Evolutionary conservation across 441 rosid species (phyloP), one percentile per base, ranked within the genome.

Genomic region (Erodium moschatum): DNA sequence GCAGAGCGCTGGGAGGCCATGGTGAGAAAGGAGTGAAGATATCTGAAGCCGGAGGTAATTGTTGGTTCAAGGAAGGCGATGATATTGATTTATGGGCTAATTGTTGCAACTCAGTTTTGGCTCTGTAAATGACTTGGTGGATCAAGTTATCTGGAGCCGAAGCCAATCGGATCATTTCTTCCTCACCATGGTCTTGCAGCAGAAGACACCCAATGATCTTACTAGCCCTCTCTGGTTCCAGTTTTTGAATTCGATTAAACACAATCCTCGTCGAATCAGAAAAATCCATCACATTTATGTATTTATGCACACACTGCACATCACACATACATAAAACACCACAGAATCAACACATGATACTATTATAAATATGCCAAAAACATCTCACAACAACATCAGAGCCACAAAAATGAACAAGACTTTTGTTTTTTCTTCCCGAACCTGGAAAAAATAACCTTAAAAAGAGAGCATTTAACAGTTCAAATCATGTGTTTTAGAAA

Each of bases 161-260:
- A 60, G 89, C 85, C 69, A 83, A 70, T 18, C 76, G 74, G 64
- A 75, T 66, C 80, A 81, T 85, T 61, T 83, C 85, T 68, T 82
- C 76, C 1, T 83, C 86, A 44, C 81, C 73, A 56, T 60, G 67
- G 18, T 68, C 86, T 73, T 80, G 82, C 63, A 83, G 40, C 35
- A 83, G 77, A 70, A 88, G 86, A 73, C 73, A 85, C 0, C 91
- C 89, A 27, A 86, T 76, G 29, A 88, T 83, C 74, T 85, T 88
- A 16, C 73, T 58, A n/a, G 69, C 83, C 65, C 77, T 80, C 9
- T 83, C 91, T 0, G 89, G 94, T 48, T 86, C 89, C 33, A 86
- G 66, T 71, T 81, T 79, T 77, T 74, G 76, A 65, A 87, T 82
- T 73, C 84, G 79, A 33, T 82, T 74, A 66, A 78, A 79, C 46